Percentiles rank a stretch among this genome's conserved stretches.
phyloP scores from a whole-genome alignment of 345 rosid genomes.

The Combretum micranthum region DNA sequence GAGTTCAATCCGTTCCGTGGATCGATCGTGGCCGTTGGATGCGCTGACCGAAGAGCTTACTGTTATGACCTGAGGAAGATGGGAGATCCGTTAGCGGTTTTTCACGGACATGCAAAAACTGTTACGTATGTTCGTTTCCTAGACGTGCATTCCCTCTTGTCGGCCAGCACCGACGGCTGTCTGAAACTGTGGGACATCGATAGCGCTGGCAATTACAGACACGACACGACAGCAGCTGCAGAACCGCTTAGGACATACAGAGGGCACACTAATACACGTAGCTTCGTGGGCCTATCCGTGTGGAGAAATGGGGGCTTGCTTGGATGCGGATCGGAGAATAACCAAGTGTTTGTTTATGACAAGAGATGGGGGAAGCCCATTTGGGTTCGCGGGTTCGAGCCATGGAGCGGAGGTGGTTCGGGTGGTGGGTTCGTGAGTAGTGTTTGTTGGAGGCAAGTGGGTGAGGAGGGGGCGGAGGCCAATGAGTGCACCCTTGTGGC shows the following conservation, averaged over 20 bases:
- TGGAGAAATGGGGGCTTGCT: slow-evolving; percentile 70
- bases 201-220: slow-evolving; percentile 7
- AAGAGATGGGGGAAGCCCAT: slow-evolving; percentile 74
- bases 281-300: slow-evolving; percentile 75
- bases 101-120: slow-evolving; percentile 64
- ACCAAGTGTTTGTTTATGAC: slow-evolving; percentile 69
- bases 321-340: slow-evolving; percentile 76
- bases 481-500: slow-evolving; percentile 57
- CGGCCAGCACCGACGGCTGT: slow-evolving; percentile 69
- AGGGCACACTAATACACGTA: slow-evolving; percentile 68
- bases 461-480: no score
- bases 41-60: slow-evolving; percentile 65
- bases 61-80: slow-evolving; percentile 56
- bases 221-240: no score
- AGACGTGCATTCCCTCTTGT: slow-evolving; percentile 25
- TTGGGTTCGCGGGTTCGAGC: slow-evolving; percentile 55
- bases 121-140: slow-evolving; percentile 64
- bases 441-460: slow-evolving; percentile 74
- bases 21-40: slow-evolving; percentile 49
- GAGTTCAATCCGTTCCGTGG: slow-evolving; percentile 70
- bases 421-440: slow-evolving; percentile 55
- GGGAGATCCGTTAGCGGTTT: slow-evolving; percentile 30
- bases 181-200: slow-evolving; percentile 55
- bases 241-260: slow-evolving; percentile 46
- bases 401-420: slow-evolving; percentile 7